Percentiles rank a stretch among this genome's conserved stretches.
Evolutionary conservation across 768 basidiomycete genomes (phyloP).

Genomic region (Cystofilobasidium bisporidii): DNA sequence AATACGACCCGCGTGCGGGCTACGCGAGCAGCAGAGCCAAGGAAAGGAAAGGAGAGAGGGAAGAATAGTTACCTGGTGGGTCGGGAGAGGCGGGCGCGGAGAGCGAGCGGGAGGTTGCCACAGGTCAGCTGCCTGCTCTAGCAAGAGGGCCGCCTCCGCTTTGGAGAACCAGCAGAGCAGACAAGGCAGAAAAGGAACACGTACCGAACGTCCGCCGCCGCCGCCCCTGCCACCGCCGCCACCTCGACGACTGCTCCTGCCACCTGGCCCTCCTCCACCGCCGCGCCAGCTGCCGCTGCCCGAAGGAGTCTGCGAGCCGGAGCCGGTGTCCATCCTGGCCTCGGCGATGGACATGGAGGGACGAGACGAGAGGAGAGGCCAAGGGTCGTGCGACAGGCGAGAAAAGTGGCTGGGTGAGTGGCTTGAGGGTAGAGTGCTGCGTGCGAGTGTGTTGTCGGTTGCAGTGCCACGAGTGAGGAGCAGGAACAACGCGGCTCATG

Average conservation of each 20-base stretch:
- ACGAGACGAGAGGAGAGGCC: not conserved
- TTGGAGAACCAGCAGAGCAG: too few relatives aligned
- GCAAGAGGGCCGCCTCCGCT: too few relatives aligned
- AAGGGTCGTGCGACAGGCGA: not conserved
- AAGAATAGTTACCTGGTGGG: not conserved
- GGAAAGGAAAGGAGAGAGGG: slow-evolving; percentile 6
- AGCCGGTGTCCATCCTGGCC: slow-evolving; percentile 22
- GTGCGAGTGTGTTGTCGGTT: too few relatives aligned
- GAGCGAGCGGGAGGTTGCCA: not conserved
- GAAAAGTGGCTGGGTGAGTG: not conserved
- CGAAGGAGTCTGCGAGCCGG: slow-evolving; percentile 1
- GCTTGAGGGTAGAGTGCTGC: too few relatives aligned
- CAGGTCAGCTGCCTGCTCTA: not conserved
- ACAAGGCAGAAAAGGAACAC: not conserved
- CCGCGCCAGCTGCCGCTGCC: not conserved
- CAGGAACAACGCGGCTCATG: too few relatives aligned
- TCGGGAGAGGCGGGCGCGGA: not conserved
- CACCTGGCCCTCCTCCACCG: not conserved
- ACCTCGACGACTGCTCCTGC: slow-evolving; percentile 2
- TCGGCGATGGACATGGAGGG: slow-evolving; percentile 23
- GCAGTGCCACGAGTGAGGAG: too few relatives aligned
- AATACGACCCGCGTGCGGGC: too few relatives aligned
- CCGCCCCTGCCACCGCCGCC: not conserved
- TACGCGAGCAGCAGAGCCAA: too few relatives aligned
- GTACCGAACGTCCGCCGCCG: not conserved